These are phyloP conservation scores for Neonectria punicea DNA, from an alignment of 2,329 filamentous ascomycete species.

Conservation along the genomic window DNA sequence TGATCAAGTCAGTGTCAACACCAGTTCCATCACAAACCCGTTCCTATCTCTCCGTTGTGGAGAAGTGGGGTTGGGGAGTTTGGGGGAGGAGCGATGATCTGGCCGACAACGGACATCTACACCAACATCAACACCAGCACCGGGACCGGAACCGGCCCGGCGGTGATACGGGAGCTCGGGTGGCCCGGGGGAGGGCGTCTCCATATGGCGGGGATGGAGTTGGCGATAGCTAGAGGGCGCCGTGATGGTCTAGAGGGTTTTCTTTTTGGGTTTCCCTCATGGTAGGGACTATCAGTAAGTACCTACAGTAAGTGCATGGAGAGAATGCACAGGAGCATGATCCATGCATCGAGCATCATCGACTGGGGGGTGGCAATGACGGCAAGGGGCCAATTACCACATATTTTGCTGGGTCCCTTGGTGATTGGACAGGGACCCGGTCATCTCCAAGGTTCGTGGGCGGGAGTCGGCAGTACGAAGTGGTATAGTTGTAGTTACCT, in stretches of 20 bases:
- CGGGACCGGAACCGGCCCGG: conserved; percentile 42
- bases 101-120: conserved; percentile 19
- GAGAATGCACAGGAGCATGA: neutral
- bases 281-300: neutral
- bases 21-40: neutral
- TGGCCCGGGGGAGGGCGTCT: conserved; percentile 3
- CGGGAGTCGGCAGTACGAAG: conserved; percentile 6
- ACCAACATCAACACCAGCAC: neutral
- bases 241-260: neutral
- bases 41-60: neutral
- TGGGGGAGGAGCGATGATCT: neutral
- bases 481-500: too few relatives aligned
- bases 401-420: neutral
- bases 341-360: conserved; percentile 1
- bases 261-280: neutral
- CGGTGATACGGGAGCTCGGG: conserved; percentile 3
- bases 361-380: conserved; percentile 6
- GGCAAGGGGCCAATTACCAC: conserved; percentile 11
- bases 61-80: neutral
- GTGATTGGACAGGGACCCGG: conserved; percentile 20
- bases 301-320: neutral
- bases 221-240: conserved; percentile 1
- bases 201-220: neutral
- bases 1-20: neutral
- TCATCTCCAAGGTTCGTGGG: conserved; percentile 3